Evolutionary conservation across 73 alveolate species (phyloP).

Genomic region (Symbiodinium natans): DNA sequence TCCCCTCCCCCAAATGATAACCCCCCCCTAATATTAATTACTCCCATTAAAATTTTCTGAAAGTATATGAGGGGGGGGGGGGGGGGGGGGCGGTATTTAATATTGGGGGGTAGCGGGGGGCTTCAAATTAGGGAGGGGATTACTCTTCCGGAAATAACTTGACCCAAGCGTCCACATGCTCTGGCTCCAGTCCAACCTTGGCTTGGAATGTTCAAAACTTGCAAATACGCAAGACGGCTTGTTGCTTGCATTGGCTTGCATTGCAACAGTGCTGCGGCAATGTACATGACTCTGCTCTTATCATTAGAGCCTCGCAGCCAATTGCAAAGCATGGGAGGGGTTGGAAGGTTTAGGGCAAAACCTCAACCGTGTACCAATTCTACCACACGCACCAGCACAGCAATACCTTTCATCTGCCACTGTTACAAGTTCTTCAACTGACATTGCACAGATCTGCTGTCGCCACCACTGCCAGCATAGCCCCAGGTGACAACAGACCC

Average conservation of each 20-base stretch:
- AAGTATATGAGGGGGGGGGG: background rate
- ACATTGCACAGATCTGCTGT: too few species aligned
- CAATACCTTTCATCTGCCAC: too few species aligned
- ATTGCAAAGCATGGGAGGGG: background rate
- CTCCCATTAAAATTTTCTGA: background rate
- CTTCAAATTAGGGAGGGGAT: background rate
- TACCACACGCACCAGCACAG: too few species aligned
- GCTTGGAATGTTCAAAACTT: background rate
- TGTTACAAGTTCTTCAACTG: too few species aligned
- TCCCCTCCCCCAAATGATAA: background rate
- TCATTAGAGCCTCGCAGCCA: background rate
- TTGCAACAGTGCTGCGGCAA: background rate
- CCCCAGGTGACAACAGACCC: too few species aligned
- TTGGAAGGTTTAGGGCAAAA: background rate
- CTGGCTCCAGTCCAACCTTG: conserved; percentile 32
- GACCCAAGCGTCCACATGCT: background rate
- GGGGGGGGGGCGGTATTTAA: background rate
- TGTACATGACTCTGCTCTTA: background rate
- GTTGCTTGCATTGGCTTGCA: background rate
- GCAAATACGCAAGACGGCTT: background rate
- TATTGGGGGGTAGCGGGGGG: background rate
- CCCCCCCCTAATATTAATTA: background rate
- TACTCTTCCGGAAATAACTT: background rate
- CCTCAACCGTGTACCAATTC: too few species aligned
- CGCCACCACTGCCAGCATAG: too few species aligned